These are phyloP conservation scores for Choanephora cucurbitarum DNA, from an alignment of 371 early-diverging fungal genomes.

Conservation along the genomic window DNA sequence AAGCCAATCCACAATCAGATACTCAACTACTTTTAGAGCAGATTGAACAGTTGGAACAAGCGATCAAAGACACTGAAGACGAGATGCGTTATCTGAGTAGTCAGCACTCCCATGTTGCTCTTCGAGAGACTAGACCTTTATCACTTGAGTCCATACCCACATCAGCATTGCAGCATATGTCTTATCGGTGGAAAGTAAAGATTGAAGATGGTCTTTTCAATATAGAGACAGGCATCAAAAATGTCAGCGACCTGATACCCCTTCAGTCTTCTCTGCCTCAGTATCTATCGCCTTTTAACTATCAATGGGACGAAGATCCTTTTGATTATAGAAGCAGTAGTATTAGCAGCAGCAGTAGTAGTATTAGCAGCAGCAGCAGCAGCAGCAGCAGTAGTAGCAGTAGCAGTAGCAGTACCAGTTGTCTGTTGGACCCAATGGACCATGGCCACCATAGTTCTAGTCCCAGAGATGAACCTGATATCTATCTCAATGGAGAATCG, in stretches of 20 bases:
- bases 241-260: constrained; percentile 12
- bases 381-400: neutral
- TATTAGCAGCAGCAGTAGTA: constrained; percentile 5
- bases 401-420: neutral
- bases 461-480: neutral
- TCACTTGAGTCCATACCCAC: too few species aligned
- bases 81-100: constrained; percentile 3
- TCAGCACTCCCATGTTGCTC: neutral
- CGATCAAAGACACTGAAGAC: constrained; percentile 4
- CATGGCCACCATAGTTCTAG: neutral
- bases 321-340: neutral
- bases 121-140: too few species aligned
- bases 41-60: constrained; percentile 3
- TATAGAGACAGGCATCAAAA: constrained; percentile 25
- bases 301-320: neutral
- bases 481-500: neutral
- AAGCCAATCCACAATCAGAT: neutral
- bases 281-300: constrained; percentile 8
- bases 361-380: constrained; percentile 1
- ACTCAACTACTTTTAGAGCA: neutral
- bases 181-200: constrained; percentile 10
- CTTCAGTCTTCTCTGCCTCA: neutral
- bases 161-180: constrained; percentile 1
- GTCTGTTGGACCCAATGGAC: neutral
- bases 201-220: constrained; percentile 16